These are phyloP conservation scores for Mallotus japonicus DNA, from an alignment of 441 rosid genomes.

Conservation along the genomic window DNA sequence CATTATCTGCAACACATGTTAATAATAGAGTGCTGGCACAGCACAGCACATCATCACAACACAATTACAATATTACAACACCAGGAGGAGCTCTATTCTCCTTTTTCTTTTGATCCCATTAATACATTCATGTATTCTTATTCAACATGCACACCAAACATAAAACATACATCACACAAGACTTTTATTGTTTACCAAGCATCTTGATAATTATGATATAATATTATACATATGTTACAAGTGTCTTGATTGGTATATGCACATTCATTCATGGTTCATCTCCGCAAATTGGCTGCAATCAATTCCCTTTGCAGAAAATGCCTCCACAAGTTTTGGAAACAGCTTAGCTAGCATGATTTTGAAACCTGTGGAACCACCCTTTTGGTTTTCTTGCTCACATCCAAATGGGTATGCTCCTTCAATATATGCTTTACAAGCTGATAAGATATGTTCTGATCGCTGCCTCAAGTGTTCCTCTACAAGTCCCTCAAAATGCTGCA, in stretches of 20 bases:
- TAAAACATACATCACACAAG: no score
- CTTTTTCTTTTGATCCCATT: not conserved
- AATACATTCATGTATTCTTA: not conserved
- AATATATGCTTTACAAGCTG: conserved; percentile 70
- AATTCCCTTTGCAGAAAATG: conserved; percentile 66
- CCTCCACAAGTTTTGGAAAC: conserved; percentile 66
- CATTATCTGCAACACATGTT: no score
- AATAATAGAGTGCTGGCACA: no score
- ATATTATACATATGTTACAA: conserved; percentile 17
- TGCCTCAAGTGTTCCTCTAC: conserved; percentile 65
- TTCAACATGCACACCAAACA: no score
- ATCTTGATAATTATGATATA: conserved; percentile 10
- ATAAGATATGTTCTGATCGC: conserved; percentile 43
- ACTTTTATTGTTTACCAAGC: conserved; percentile 9
- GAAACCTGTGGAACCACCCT: conserved; percentile 76
- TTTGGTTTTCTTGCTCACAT: conserved; percentile 32
- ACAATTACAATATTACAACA: no score
- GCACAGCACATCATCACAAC: no score
- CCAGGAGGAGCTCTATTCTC: not conserved
- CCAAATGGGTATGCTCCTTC: conserved; percentile 50
- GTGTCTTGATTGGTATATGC: not conserved
- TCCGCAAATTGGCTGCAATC: conserved; percentile 47
- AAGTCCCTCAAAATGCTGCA: conserved; percentile 84
- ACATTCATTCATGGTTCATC: conserved; percentile 26
- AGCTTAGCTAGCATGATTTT: conserved; percentile 89